Base-by-base conservation (phyloP, 2,329 filamentous ascomycete genomes). In the Botryosphaeria dothidea region DNA sequence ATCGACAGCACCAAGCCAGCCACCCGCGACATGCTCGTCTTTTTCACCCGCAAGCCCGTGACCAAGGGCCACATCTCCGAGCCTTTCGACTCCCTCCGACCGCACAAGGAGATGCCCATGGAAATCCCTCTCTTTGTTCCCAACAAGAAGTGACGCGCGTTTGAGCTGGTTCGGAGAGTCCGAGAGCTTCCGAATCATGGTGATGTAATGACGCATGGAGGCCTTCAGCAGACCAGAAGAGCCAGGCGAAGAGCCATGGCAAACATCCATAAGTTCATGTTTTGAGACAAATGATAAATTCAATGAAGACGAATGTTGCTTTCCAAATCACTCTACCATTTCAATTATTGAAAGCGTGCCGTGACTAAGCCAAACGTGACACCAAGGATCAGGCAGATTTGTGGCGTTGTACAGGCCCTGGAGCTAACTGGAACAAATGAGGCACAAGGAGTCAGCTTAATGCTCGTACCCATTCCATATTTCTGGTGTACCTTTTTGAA, bases 1-100 rank as follows among this genome's bases (percentile, higher is more conserved):
- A 46, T 69, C 13, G 71, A 73, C 38, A 65, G 66, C 29, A 62
- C 64, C 25, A 67, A 68, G 52, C 67, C 70, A 34, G 70, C 72
- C 3, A 70, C 69, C 6, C 68, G 72, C n/a, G 72, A 74, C 65
- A 74, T 73, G 72, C 68, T 74, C 25, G 66, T 74, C 54, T 71
- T 74, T 57, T 73, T 73, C 66, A 74, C 71, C 4, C 69, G 72
- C 58, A 72, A 72, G 66, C 72, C 72, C 7, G 67, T 68, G 21
- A 67, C 68, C 1, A 65, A 65, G 36, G 68, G 62, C 11, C 71
- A 74, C 54, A 66, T 71, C 31, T 71, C 71, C 3, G 70, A 67
- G 1, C 61, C 67, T 31, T 68, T 72, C 29, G 72, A 74, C 62
- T 73, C 72, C 6, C 64, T 71, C 21, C 65, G 21, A 1, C 67